Evolutionary conservation across 768 basidiomycete species (phyloP).

Genomic region (Strobilomyces echinocephalus): DNA sequence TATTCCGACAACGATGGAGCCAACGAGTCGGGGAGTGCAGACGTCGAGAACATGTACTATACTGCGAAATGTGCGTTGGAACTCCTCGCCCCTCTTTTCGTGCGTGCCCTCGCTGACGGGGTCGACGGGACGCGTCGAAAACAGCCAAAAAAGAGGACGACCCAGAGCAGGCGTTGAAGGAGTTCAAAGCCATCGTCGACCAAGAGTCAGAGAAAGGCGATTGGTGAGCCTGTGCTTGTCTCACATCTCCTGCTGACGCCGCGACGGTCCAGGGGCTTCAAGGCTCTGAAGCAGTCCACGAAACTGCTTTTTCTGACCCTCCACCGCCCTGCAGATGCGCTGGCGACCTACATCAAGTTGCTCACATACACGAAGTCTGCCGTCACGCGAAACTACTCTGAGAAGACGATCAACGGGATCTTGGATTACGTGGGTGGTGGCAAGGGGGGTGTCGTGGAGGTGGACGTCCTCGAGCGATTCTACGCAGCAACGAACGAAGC

Average conservation of each 20-base stretch:
- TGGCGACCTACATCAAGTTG: slow-evolving; percentile 80
- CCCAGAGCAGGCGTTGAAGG: slow-evolving; percentile 86
- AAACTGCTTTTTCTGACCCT: slow-evolving; percentile 84
- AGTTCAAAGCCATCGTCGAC: slow-evolving; percentile 84
- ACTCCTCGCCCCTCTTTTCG: not conserved
- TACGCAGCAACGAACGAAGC: slow-evolving; percentile 91
- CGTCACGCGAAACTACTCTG: slow-evolving; percentile 92
- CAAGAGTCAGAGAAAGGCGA: slow-evolving; percentile 92
- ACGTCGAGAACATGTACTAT: slow-evolving; percentile 98
- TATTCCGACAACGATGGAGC: slow-evolving; percentile 90
- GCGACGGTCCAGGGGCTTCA: slow-evolving; percentile 80
- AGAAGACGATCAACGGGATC: slow-evolving; percentile 98
- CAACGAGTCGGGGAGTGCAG: slow-evolving; percentile 73
- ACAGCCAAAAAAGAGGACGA: slow-evolving; percentile 91
- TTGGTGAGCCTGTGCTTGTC: slow-evolving; percentile 52
- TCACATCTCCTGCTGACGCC: not conserved
- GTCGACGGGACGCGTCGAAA: not conserved
- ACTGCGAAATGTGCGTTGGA: slow-evolving; percentile 80
- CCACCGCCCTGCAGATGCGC: slow-evolving; percentile 75
- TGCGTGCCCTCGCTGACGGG: not conserved
- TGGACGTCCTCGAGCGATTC: slow-evolving; percentile 89
- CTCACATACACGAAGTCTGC: slow-evolving; percentile 93
- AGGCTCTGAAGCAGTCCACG: slow-evolving; percentile 95
- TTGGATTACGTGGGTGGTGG: slow-evolving; percentile 95
- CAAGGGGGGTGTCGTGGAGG: slow-evolving; percentile 71